These are phyloP conservation scores for Naganishia cerealis DNA, from an alignment of 1,284 basidiomycete species.

Conservation along the genomic window DNA sequence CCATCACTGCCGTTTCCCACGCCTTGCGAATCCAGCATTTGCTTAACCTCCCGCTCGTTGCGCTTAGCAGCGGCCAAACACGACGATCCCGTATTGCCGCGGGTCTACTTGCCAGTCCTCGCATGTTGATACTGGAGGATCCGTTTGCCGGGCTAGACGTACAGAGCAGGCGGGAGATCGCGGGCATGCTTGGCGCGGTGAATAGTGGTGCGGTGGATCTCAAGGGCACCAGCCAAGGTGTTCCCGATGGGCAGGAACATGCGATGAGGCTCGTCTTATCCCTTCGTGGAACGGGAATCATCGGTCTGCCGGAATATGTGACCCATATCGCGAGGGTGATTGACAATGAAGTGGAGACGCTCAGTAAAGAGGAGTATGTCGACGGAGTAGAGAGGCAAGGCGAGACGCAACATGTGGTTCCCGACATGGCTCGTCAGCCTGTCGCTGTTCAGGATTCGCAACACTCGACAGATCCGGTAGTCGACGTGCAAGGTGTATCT, in stretches of 20 bases:
- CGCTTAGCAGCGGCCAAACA: slow-evolving; percentile 88
- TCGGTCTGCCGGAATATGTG: slow-evolving; percentile 78
- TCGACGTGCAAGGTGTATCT: slow-evolving; percentile 66
- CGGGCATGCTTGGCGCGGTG: slow-evolving; percentile 45
- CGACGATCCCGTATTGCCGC: slow-evolving; percentile 78
- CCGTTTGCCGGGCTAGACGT: slow-evolving; percentile 59
- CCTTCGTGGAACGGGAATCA: slow-evolving; percentile 67
- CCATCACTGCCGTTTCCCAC: slow-evolving; percentile 56
- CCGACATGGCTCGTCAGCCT: not conserved
- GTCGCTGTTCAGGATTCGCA: not conserved
- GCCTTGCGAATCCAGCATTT: slow-evolving; percentile 58
- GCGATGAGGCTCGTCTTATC: slow-evolving; percentile 68
- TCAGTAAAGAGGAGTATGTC: slow-evolving; percentile 56
- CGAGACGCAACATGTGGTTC: slow-evolving; percentile 31
- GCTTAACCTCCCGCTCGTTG: slow-evolving; percentile 77
- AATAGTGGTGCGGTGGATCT: slow-evolving; percentile 36
- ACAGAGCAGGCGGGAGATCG: slow-evolving; percentile 46
- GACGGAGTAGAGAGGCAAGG: slow-evolving; percentile 31
- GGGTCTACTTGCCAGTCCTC: slow-evolving; percentile 69
- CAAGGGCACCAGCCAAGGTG: not conserved
- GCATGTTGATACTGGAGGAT: slow-evolving; percentile 78
- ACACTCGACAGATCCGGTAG: slow-evolving; percentile 55
- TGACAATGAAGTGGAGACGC: slow-evolving; percentile 57
- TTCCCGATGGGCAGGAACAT: not conserved
- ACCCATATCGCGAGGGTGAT: slow-evolving; percentile 70